These are phyloP conservation scores for Crithidia sp. DNA, from an alignment of 208 protist species.

Conservation along the genomic window DNA sequence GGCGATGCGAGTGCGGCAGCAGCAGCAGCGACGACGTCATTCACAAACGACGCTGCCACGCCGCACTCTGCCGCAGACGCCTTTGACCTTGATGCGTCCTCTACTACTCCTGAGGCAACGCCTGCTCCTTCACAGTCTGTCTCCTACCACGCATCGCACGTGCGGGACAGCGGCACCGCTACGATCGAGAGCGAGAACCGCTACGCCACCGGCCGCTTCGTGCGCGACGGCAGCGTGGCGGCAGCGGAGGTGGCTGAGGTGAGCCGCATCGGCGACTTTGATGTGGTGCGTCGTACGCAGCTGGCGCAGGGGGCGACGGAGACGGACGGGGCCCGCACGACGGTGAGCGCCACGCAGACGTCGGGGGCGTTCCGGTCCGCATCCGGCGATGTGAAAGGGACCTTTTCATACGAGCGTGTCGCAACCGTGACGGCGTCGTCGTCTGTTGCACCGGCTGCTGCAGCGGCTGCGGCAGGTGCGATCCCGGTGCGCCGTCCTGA, in stretches of 20 bases:
- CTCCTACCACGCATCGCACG: neutral
- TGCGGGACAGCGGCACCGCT: conserved; percentile 11
- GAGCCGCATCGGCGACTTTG: conserved; percentile 21
- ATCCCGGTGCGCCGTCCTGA: neutral
- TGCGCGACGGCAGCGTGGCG: conserved; percentile 26
- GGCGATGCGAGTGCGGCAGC: neutral
- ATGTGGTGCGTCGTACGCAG: conserved; percentile 26
- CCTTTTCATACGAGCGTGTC: conserved; percentile 24
- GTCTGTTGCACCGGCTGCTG: neutral
- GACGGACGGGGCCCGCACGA: conserved; percentile 14
- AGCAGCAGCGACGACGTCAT: neutral
- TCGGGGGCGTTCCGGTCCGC: conserved; percentile 34
- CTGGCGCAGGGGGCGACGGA: conserved; percentile 11
- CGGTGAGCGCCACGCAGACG: conserved; percentile 17
- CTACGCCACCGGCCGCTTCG: conserved; percentile 32
- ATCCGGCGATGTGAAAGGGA: conserved; percentile 27
- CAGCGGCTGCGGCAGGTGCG: neutral
- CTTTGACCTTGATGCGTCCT: neutral
- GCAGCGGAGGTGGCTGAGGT: conserved; percentile 30
- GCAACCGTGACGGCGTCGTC: conserved; percentile 12
- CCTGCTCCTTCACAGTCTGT: neutral
- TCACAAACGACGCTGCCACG: neutral
- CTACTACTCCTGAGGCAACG: neutral
- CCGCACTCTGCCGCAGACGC: conserved; percentile 5
- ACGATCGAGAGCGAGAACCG: conserved; percentile 24